Evolutionary conservation across 495 filamentous ascomycete species (phyloP), one percentile per base, ranked within the genome.

Genomic region (Penicillium angulare): DNA sequence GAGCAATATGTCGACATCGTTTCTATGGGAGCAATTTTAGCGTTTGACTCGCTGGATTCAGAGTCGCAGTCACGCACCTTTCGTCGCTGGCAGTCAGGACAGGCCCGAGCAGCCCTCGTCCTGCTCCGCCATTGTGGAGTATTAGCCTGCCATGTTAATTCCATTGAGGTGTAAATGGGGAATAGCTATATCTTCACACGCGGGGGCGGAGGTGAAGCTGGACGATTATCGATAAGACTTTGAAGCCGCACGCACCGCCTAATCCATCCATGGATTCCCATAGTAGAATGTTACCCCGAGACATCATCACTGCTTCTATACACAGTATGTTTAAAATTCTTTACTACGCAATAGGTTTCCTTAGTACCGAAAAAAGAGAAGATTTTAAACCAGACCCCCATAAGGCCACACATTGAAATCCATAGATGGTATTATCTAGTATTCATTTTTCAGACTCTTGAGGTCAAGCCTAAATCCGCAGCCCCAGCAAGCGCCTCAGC

Each of bases 61-160:
- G 23, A 15, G 21, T 38, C 5, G 20, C n/a, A 22, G 23, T 3
- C 26, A 58, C 60, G 29, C 43, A 72, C 70, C 55, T 72, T 74
- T 52, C 53, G 61, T 23, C 64, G 62, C 49, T 71, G 65, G 29
- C 70, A 74, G 18, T 42, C 43, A 16, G 67, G 47, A 61, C 70
- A 74, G 16, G 70, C 70, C 36, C 60, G 59, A 41, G 63, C 27
- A 1, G 70, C 70, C 41, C 70, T 55, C 39, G 54, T 60, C 20
- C 70, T 63, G 53, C 56, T 62, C 23, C 70, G 65, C 29, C 65
- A 63, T 44, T 70, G 65, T 7, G 68, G 67, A 16, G 58, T 66
- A 57, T 72, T 58, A 5, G 67, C 59, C 17, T 72, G 60, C 68
- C 70, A 74, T 27, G 65, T 71, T 27, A 72, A 53, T 47, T 74